These are phyloP conservation scores for Aspergillus nanangensis DNA, from an alignment of 495 filamentous ascomycete species.

Conservation along the genomic window DNA sequence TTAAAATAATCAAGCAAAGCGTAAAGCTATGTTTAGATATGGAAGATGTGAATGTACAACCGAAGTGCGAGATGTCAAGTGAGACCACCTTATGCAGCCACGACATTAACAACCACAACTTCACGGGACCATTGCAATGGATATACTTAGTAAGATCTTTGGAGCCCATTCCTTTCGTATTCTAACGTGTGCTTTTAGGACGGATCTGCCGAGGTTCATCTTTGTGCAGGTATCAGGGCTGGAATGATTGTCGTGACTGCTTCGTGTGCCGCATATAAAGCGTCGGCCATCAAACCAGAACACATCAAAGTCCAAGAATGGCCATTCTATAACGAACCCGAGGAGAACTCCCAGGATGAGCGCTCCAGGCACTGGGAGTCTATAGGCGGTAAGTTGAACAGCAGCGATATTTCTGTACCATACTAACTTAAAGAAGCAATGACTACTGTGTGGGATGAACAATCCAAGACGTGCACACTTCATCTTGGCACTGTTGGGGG, in stretches of 20 bases:
- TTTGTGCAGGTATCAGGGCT: conserved; percentile 19
- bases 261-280: conserved; percentile 13
- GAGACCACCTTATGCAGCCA: conserved; percentile 13
- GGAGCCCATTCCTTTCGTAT: background rate
- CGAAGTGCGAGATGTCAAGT: too few species aligned
- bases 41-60: background rate
- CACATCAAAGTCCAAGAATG: conserved; percentile 13
- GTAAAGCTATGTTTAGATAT: conserved; percentile 8
- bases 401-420: background rate
- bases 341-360: conserved; percentile 4
- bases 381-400: conserved; percentile 23
- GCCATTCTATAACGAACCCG: conserved; percentile 13
- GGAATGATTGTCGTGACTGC: conserved; percentile 22
- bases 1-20: conserved; percentile 25
- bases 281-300: background rate
- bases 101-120: conserved; percentile 9
- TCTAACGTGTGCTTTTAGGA: conserved; percentile 15
- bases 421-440: conserved; percentile 24
- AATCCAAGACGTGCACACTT: conserved; percentile 12
- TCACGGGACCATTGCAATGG: conserved; percentile 37
- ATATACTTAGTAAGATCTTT: conserved; percentile 23
- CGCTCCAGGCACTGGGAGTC: conserved; percentile 21
- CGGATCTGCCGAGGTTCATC: conserved; percentile 7
- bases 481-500: conserved; percentile 31
- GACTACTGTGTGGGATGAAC: conserved; percentile 12